A percentile compares a stretch with the other conserved stretches of the same genome.
Conservation (phyloP, 805 yeast species). For the Starmerella stigmatis region DNA sequence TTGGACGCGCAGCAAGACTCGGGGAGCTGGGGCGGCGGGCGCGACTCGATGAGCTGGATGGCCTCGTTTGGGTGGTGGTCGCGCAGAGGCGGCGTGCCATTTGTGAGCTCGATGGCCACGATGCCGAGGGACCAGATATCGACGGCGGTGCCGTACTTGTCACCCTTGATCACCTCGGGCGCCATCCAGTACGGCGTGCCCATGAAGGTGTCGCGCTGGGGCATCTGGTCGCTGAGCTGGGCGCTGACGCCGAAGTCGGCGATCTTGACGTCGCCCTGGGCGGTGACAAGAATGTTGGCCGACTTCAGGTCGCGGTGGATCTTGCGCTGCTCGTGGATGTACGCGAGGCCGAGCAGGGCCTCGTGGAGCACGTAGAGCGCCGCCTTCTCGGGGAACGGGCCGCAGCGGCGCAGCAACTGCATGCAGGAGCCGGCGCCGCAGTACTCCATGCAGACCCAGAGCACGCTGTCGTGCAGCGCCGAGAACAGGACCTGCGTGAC, state of each 20-base stretch:
- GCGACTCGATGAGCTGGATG: constrained; percentile 55
- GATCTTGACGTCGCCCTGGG: constrained; percentile 58
- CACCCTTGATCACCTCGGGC: constrained; percentile 71
- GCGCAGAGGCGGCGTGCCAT: constrained; percentile 72
- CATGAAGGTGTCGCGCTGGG: constrained; percentile 63
- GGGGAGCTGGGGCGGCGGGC: constrained; percentile 46
- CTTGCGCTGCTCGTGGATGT: constrained; percentile 62
- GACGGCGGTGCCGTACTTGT: constrained; percentile 73
- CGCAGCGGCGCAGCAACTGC: constrained; percentile 47
- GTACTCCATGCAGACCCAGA: constrained; percentile 90
- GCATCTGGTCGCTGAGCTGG: constrained; percentile 48
- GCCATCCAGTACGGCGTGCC: constrained; percentile 99
- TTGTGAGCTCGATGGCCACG: constrained; percentile 73
- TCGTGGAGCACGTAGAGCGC: constrained; percentile 54
- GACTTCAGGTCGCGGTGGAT: constrained; percentile 87
- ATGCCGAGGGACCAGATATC: constrained; percentile 97
- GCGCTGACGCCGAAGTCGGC: constrained; percentile 95
- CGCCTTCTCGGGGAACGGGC: constrained; percentile 45
- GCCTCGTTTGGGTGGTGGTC: constrained; percentile 69
- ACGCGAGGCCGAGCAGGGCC: constrained; percentile 58
- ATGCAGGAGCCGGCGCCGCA: constrained; percentile 93
- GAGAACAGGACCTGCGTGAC: constrained; percentile 62
- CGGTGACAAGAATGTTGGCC: constrained; percentile 73
- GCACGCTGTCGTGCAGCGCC: constrained; percentile 48
- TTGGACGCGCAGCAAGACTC: constrained; percentile 22